Conservation (phyloP, 768 basidiomycete genomes). For the Phylloporus rhodoxanthus region DNA sequence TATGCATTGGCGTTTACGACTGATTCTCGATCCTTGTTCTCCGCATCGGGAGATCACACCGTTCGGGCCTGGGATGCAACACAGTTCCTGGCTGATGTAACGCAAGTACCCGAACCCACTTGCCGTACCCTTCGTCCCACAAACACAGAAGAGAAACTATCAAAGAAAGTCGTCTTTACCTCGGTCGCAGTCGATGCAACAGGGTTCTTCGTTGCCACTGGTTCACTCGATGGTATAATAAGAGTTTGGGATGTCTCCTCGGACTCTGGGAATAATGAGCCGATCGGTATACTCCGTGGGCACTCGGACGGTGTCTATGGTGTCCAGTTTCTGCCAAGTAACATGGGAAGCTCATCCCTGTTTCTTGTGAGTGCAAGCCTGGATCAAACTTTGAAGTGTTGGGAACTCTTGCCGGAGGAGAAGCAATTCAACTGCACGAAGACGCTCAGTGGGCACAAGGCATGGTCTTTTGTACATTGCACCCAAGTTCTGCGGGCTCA, state of each 20-base stretch:
- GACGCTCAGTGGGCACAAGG: constrained; percentile 30
- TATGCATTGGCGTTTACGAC: constrained; percentile 34
- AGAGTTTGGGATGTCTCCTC: constrained; percentile 47
- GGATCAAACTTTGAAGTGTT: constrained; percentile 34
- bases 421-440: constrained; percentile 25
- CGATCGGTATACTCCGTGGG: constrained; percentile 21
- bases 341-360: constrained; percentile 22
- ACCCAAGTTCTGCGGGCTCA: background rate
- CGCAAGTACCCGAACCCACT: constrained; percentile 15
- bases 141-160: constrained; percentile 9
- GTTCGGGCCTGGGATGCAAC: constrained; percentile 33
- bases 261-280: constrained; percentile 24
- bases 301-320: constrained; percentile 29
- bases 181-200: constrained; percentile 25
- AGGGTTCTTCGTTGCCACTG: constrained; percentile 45
- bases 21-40: constrained; percentile 31
- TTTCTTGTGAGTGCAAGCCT: constrained; percentile 28
- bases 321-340: constrained; percentile 27
- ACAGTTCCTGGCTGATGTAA: constrained; percentile 17
- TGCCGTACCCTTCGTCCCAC: constrained; percentile 19
- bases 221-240: constrained; percentile 46
- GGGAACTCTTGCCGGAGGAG: constrained; percentile 37
- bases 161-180: constrained; percentile 26
- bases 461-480: background rate
- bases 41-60: constrained; percentile 34